Conservation (phyloP, 2,329 filamentous ascomycete species). For the Pleoardoris graminearum region DNA sequence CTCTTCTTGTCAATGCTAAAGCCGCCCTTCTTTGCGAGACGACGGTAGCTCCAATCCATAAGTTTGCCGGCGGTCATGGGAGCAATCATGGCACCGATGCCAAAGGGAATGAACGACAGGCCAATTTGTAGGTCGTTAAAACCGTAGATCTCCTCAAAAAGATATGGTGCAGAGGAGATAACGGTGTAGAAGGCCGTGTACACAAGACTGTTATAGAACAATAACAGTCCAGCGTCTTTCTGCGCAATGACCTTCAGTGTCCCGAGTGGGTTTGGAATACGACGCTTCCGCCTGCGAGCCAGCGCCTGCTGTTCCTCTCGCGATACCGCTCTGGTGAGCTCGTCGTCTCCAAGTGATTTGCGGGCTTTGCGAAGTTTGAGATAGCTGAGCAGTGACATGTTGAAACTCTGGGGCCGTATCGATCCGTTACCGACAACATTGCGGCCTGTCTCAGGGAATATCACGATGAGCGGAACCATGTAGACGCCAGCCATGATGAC, state of each 20-base stretch:
- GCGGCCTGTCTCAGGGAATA: slow-evolving; percentile 45
- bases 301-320: slow-evolving; percentile 27
- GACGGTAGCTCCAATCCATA: slow-evolving; percentile 72
- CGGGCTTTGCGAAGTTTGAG: slow-evolving; percentile 35
- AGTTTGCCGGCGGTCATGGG: slow-evolving; percentile 55
- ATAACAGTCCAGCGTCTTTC: slow-evolving; percentile 46
- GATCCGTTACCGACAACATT: slow-evolving; percentile 37
- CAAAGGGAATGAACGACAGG: slow-evolving; percentile 46
- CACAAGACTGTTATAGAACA: slow-evolving; percentile 43
- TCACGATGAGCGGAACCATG: slow-evolving; percentile 33
- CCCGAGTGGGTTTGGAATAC: slow-evolving; percentile 51
- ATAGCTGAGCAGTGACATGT: slow-evolving; percentile 30
- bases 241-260: slow-evolving; percentile 46
- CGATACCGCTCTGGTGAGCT: slow-evolving; percentile 26
- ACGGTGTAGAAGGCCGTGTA: slow-evolving; percentile 56
- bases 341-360: slow-evolving; percentile 6
- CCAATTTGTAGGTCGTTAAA: slow-evolving; percentile 54
- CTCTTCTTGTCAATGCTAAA: slow-evolving; percentile 63
- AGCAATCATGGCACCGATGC: slow-evolving; percentile 42
- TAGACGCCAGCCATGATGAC: slow-evolving; percentile 41
- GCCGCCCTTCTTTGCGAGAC: slow-evolving; percentile 63
- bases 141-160: slow-evolving; percentile 51
- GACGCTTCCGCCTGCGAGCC: slow-evolving; percentile 38
- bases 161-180: slow-evolving; percentile 51
- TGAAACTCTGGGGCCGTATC: slow-evolving; percentile 29